Evolutionary conservation across 495 filamentous ascomycete genomes (phyloP).

Genomic region (Neurospora sp.): DNA sequence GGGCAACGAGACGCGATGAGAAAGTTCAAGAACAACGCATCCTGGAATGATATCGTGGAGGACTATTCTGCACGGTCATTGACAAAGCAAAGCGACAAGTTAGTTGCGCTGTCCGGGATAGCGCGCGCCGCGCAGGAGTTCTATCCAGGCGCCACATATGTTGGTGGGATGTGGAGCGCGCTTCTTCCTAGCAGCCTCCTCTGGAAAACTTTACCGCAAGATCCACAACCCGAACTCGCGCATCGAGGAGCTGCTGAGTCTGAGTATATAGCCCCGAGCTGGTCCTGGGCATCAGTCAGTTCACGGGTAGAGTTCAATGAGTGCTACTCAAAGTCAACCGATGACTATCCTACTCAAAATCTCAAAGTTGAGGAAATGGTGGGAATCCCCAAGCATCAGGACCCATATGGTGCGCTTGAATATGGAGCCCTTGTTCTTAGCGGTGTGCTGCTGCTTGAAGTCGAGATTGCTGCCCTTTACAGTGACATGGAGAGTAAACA

Average conservation of each 20-base stretch:
- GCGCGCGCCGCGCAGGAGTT: neutral
- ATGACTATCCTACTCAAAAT: neutral
- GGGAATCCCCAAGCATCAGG: neutral
- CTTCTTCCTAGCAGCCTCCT: too few relatives aligned
- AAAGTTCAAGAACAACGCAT: neutral
- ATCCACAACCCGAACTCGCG: too few relatives aligned
- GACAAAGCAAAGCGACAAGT: neutral
- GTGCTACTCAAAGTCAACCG: too few relatives aligned
- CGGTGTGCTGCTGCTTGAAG: neutral
- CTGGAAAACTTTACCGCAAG: too few relatives aligned
- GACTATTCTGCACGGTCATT: neutral
- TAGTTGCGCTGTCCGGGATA: neutral
- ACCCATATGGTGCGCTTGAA: neutral
- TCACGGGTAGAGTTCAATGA: too few relatives aligned
- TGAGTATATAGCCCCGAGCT: neutral
- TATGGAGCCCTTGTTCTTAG: neutral
- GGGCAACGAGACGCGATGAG: too few relatives aligned
- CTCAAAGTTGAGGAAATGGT: neutral
- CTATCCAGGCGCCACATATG: neutral
- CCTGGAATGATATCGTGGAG: neutral
- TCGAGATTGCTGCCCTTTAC: too few relatives aligned
- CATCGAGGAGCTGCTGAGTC: neutral
- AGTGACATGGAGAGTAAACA: too few relatives aligned
- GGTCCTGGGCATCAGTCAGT: neutral
- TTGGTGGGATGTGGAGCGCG: neutral